Evolutionary conservation across 2,329 filamentous ascomycete species (phyloP).

Genomic region (Drechslera avenae): DNA sequence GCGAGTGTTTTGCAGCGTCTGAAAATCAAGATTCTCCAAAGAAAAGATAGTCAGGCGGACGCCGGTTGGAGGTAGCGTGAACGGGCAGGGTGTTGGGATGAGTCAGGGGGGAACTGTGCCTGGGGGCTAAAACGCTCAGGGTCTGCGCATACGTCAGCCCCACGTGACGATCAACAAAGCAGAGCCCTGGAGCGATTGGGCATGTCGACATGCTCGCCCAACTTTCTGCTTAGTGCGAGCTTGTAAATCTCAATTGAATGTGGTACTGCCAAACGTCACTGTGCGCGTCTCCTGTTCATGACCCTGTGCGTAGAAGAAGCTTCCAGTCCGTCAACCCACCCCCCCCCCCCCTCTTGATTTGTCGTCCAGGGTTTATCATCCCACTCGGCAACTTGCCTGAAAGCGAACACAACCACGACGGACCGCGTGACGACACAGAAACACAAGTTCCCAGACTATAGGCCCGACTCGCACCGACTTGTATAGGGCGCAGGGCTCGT

Average conservation of each 20-base stretch:
- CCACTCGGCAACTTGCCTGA: conserved; percentile 16
- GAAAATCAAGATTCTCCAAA: too few species aligned
- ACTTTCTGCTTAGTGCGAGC: not conserved
- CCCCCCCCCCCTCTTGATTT: conserved; percentile 1
- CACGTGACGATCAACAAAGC: conserved; percentile 13
- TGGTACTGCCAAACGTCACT: not conserved
- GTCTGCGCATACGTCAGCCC: conserved; percentile 17
- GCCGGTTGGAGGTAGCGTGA: conserved; percentile 1
- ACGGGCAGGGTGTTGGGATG: not conserved
- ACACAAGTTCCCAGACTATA: conserved; percentile 8
- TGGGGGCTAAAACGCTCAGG: conserved; percentile 9
- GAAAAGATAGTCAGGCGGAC: not conserved
- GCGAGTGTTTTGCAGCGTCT: too few species aligned
- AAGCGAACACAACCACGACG: conserved; percentile 12
- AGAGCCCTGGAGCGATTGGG: conserved; percentile 3
- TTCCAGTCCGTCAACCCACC: too few species aligned
- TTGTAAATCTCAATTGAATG: not conserved
- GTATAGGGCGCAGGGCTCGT: conserved; percentile 1
- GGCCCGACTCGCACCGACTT: conserved; percentile 14
- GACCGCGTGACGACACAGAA: conserved; percentile 13
- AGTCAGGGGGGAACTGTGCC: conserved; percentile 4
- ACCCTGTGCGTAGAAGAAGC: not conserved
- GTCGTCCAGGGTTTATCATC: conserved; percentile 18
- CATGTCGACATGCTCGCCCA: conserved; percentile 3
- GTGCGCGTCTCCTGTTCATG: not conserved